Evolutionary conservation across 1,139 yeast genomes (phyloP), one percentile per base, ranked within the genome.

Genomic region (Meyerozyma athensensis): DNA sequence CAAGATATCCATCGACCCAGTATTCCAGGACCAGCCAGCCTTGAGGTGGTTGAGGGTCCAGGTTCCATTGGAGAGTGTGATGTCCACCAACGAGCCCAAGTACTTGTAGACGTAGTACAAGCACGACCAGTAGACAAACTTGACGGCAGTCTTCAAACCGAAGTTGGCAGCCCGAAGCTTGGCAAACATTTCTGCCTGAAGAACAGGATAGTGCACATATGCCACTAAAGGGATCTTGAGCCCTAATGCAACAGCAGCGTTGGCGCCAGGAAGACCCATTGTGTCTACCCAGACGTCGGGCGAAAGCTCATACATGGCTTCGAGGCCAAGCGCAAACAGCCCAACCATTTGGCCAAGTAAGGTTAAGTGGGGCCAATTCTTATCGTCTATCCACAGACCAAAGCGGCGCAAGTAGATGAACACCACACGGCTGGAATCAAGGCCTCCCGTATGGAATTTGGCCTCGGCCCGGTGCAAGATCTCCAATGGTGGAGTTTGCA

Each of bases 261-360:
- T 89, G 22, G 83, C 67, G 40, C 92, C 92, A 1, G 98, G 97
- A 43, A 86, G 78, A 0, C 98, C 98, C 73, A 87, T 83, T 2
- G 98, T 90, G 54, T 94, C 98, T 24, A 92, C 70, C 79, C 90
- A 89, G n/a, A 89, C 72, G 58, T 92, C 97, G 0, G 97, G 97
- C 6, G 83, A 70, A 30, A 86, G 68, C 46, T 72, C 74, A 43
- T 65, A 62, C 41, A 87, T 56, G 0, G 96, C 96, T 54, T 86
- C 94, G 38, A 78, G 63, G 0, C 86, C 77, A 33, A 92, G 64
- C 16, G 82, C 45, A 8, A 78, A 54, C 1, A 95, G 79, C 1
- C 97, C 97, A 13, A 87, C 39, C 3, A 95, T 86, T 63, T 94
- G 98, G 17, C 96, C 95, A 4, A 86, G 49, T 43, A 94, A 67